A percentile compares a stretch with the other conserved stretches of the same genome.
phyloP scores from a whole-genome alignment of 1,284 basidiomycete genomes.

The Stygiomarasmius scandens region DNA sequence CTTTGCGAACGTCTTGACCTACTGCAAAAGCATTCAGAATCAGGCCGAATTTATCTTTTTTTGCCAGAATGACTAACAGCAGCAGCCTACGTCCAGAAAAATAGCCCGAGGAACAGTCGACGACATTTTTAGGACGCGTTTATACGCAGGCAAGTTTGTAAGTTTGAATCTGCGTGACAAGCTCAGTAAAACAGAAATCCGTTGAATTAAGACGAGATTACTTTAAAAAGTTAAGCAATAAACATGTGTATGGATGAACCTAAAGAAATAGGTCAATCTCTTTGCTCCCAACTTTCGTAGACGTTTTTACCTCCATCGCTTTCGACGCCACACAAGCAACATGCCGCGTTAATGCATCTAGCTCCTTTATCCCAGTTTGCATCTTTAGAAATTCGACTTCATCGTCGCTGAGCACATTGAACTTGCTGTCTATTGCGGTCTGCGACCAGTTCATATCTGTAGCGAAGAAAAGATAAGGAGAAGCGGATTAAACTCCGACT shows the following conservation, averaged over 20 bases:
- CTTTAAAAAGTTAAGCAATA: background rate
- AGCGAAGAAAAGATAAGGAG: too few relatives aligned
- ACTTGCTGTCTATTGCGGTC: background rate
- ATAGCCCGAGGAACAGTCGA: too few relatives aligned
- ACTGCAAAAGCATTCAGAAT: constrained; percentile 24
- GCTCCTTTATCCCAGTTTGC: constrained; percentile 36
- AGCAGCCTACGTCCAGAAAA: too few relatives aligned
- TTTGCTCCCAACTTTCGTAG: background rate
- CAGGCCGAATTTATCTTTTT: too few relatives aligned
- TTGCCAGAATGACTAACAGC: too few relatives aligned
- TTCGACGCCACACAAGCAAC: constrained; percentile 37
- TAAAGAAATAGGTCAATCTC: background rate
- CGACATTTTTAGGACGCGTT: too few relatives aligned
- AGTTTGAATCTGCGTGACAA: background rate
- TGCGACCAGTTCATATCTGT: too few relatives aligned
- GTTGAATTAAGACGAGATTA: constrained; percentile 6
- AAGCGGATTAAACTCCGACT: too few relatives aligned
- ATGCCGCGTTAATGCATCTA: constrained; percentile 38
- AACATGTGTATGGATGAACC: constrained; percentile 31
- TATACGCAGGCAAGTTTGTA: too few relatives aligned
- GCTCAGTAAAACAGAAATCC: too few relatives aligned
- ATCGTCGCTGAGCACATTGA: constrained; percentile 23
- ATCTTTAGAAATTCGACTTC: constrained; percentile 36
- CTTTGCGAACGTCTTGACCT: constrained; percentile 38
- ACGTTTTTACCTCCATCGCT: constrained; percentile 25